phyloP scores from a whole-genome alignment of 1,139 yeast species.

The Candida glucosophila region DNA sequence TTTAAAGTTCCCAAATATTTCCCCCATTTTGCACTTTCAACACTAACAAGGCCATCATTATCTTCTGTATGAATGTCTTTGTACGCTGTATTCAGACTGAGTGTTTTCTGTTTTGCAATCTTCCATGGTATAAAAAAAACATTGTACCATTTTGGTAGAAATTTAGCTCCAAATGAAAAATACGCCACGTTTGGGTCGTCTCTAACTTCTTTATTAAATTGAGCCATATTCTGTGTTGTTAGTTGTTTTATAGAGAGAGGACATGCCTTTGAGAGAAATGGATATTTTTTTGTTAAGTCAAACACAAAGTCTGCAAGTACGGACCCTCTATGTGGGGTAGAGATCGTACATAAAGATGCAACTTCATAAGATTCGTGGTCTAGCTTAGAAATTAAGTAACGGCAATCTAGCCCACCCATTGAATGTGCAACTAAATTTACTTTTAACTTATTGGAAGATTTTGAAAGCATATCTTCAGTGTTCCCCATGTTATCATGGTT shows the following conservation, averaged over 20 bases:
- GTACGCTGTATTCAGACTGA: constrained; percentile 5
- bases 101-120: constrained; percentile 33
- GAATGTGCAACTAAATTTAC: constrained; percentile 84
- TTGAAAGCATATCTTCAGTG: too few species aligned
- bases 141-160: constrained; percentile 54
- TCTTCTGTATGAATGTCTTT: constrained; percentile 21
- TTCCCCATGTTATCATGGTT: background rate
- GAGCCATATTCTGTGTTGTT: constrained; percentile 44
- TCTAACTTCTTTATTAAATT: constrained; percentile 43
- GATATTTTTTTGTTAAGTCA: constrained; percentile 11
- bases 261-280: too few species aligned
- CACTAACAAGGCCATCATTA: constrained; percentile 84
- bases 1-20: constrained; percentile 68
- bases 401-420: constrained; percentile 87
- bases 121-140: constrained; percentile 58
- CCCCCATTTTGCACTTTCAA: constrained; percentile 78
- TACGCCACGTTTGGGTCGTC: constrained; percentile 61
- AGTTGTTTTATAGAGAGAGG: constrained; percentile 49
- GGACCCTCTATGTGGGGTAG: constrained; percentile 86
- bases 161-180: constrained; percentile 77
- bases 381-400: constrained; percentile 60
- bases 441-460: too few species aligned
- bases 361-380: constrained; percentile 43
- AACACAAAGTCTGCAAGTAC: constrained; percentile 70
- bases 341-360: constrained; percentile 69